A percentile compares a stretch with the other conserved stretches of the same genome.
Evolutionary conservation across 208 protist species (phyloP).

Genomic region (Leishmania aethiopica): DNA sequence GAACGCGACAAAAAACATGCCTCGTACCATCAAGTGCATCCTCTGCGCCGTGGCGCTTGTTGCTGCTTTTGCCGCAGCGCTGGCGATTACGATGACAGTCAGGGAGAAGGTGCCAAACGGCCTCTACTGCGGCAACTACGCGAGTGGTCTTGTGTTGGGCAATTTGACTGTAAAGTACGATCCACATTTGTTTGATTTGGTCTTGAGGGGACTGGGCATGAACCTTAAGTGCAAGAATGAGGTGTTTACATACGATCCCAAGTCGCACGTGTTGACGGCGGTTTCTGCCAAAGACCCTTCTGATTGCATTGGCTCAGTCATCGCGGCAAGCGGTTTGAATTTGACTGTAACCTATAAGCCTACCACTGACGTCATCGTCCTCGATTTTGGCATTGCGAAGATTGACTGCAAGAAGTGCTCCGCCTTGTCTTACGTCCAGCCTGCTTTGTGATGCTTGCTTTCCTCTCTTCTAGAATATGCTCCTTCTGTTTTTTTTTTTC

Average conservation of each 20-base stretch:
- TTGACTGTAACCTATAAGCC: slow-evolving; percentile 52
- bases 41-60: slow-evolving; percentile 1
- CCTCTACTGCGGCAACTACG: slow-evolving; percentile 67
- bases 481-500: slow-evolving; percentile 9
- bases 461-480: neutral
- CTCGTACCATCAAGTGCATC: neutral
- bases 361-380: slow-evolving; percentile 38
- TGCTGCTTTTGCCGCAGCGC: neutral
- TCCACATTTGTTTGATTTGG: slow-evolving; percentile 48
- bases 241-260: slow-evolving; percentile 62
- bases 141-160: slow-evolving; percentile 47
- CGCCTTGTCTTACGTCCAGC: neutral
- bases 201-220: slow-evolving; percentile 45
- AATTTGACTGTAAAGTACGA: slow-evolving; percentile 31
- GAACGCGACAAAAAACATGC: neutral
- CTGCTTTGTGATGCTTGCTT: neutral
- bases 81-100: neutral
- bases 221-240: slow-evolving; percentile 58
- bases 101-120: slow-evolving; percentile 23
- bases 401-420: slow-evolving; percentile 57
- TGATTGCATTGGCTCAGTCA: slow-evolving; percentile 67
- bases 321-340: slow-evolving; percentile 43
- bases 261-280: slow-evolving; percentile 39
- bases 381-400: slow-evolving; percentile 60
- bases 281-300: slow-evolving; percentile 44